Evolutionary conservation across 1,284 basidiomycete genomes (phyloP), one percentile per base, ranked within the genome.

Genomic region (Ganoderma boninense): DNA sequence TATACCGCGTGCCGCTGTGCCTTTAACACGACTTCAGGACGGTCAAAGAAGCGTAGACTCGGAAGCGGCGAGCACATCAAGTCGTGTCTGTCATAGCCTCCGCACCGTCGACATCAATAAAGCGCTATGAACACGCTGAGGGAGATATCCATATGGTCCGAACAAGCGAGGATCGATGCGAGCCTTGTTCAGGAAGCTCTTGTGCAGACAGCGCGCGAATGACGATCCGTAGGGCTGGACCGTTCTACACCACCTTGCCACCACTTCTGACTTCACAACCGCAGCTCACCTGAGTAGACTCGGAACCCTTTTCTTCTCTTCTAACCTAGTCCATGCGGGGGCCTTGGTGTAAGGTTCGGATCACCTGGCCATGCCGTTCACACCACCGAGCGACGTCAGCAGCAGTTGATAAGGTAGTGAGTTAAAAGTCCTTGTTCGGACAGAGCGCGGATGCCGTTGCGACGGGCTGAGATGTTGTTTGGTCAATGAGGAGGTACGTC

Each of bases 141-240:
- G 57, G n/a, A 60, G 35, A 14, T 61, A 13, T 32, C 29, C 20
- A 13, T n/a, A 64, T 68, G 67, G 62, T 64, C 62, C 49, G 59
- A 42, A 43, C 46, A 65, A 65, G 64, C 59, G 59, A 44, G 54
- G 68, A 65, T 65, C 67, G 63, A 64, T 57, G 57, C 59, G 52
- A 42, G 18, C 59, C 46, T 32, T 42, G 32, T 42, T 54, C 64
- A 56, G 57, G 57, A 35, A 40, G 20, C 29, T 60, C 20, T 60
- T 60, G 57, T 16, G 20, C 35, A 60, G 59, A 11, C 38, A 60
- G 20, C n/a, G 40, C n/a, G 38, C 40, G 29, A 62, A 6, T 44
- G 60, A 44, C 38, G 60, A 62, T 62, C 60, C n/a, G 23, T 43
- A 26, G 60, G 40, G n/a, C 23, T 26, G 60, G 60, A 62, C 14